Percentiles rank a stretch among this genome's conserved stretches.
Conservation (phyloP, 2,329 filamentous ascomycete species). For the Exophiala sp. region DNA sequence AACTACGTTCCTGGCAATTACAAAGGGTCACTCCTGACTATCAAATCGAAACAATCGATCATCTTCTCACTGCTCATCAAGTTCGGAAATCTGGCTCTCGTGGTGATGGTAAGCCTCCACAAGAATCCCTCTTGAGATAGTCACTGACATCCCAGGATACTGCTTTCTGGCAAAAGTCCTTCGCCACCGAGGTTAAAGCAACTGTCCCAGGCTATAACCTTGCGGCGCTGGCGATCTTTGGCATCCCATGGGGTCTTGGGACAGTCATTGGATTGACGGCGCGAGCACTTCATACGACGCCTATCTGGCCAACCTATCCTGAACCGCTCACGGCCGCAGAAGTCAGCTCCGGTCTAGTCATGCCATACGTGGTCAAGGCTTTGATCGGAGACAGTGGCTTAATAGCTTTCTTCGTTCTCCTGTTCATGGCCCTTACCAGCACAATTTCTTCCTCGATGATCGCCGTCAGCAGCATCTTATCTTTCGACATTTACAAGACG, state of each 20-base stretch:
- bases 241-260: conserved; percentile 44
- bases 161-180: conserved; percentile 51
- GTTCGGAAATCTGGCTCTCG: too few relatives aligned
- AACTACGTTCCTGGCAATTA: too few relatives aligned
- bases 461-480: conserved; percentile 47
- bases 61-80: too few relatives aligned
- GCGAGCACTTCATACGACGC: conserved; percentile 42
- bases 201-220: conserved; percentile 46
- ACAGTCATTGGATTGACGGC: conserved; percentile 44
- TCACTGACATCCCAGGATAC: too few relatives aligned
- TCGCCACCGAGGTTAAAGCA: conserved; percentile 44
- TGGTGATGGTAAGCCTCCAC: too few relatives aligned
- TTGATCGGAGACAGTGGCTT: conserved; percentile 41
- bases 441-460: conserved; percentile 48
- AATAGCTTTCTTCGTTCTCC: conserved; percentile 42
- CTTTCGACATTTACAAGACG: conserved; percentile 46
- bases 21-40: too few relatives aligned
- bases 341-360: conserved; percentile 42
- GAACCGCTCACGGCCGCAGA: conserved; percentile 37
- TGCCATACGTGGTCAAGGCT: conserved; percentile 44
- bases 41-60: too few relatives aligned
- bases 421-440: conserved; percentile 49
- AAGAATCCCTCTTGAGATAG: too few relatives aligned
- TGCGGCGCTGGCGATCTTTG: conserved; percentile 42
- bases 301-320: conserved; percentile 43